These are phyloP conservation scores for Beauveria scarabaeidicola DNA, from an alignment of 2,329 filamentous ascomycete species.

Conservation along the genomic window DNA sequence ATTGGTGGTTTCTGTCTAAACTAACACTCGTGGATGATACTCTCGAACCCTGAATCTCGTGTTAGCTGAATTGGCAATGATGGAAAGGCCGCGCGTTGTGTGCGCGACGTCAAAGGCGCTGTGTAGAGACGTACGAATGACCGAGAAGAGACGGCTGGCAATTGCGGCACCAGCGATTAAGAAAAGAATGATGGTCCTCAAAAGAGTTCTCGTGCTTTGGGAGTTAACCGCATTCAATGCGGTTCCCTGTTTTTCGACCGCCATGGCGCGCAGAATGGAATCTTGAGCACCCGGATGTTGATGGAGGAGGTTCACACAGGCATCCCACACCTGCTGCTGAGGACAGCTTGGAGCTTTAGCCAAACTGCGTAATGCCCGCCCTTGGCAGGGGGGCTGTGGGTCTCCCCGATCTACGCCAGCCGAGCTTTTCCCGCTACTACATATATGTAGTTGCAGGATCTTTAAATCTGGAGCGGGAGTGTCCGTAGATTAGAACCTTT, in stretches of 20 bases:
- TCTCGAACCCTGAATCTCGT: slow-evolving; percentile 70
- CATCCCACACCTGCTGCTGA: slow-evolving; percentile 18
- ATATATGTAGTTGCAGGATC: no score
- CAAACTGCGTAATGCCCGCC: slow-evolving; percentile 13
- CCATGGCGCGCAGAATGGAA: slow-evolving; percentile 31
- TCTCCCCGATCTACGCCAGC: slow-evolving; percentile 13
- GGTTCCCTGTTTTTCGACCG: slow-evolving; percentile 38
- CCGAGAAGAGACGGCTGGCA: slow-evolving; percentile 91
- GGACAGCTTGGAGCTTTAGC: slow-evolving; percentile 39
- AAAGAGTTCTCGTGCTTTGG: slow-evolving; percentile 72
- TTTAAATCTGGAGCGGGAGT: neutral
- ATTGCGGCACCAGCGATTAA: slow-evolving; percentile 89
- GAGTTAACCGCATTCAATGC: slow-evolving; percentile 66
- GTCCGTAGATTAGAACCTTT: no score
- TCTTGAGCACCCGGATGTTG: slow-evolving; percentile 22
- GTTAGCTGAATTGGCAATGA: slow-evolving; percentile 22
- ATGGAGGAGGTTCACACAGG: slow-evolving; percentile 20
- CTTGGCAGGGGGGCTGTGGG: slow-evolving; percentile 15
- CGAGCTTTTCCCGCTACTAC: slow-evolving; percentile 9
- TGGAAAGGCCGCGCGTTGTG: neutral
- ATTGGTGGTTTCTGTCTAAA: slow-evolving; percentile 22
- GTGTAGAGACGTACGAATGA: slow-evolving; percentile 66
- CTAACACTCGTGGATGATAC: slow-evolving; percentile 99
- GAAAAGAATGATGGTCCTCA: slow-evolving; percentile 82
- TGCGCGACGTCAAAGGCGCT: neutral